Evolutionary conservation across 148 eudicot genomes (phyloP).

Genomic region (Rhododendron williamsianum): DNA sequence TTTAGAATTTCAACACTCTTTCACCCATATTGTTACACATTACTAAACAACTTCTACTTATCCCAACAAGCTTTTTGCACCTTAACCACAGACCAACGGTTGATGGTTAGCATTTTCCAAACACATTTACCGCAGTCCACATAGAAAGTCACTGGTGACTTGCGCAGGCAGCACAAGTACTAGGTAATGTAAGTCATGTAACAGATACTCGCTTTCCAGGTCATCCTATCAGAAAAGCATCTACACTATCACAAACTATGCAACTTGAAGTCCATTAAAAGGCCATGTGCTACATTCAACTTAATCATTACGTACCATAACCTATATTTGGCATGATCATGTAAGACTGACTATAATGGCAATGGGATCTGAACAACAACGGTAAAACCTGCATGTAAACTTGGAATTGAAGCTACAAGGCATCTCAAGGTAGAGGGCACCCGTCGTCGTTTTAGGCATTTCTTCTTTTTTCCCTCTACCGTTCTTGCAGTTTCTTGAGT

Average conservation of each 20-base stretch:
- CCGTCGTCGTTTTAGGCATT: background rate
- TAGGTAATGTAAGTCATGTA: too few relatives aligned
- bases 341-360: background rate
- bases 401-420: background rate
- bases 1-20: background rate
- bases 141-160: background rate
- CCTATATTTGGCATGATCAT: background rate
- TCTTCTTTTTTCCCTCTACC: background rate
- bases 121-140: background rate
- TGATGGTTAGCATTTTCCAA: background rate
- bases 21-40: background rate
- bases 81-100: background rate
- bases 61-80: background rate
- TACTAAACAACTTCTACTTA: background rate
- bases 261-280: background rate
- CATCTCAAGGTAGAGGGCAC: background rate
- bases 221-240: background rate
- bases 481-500: background rate
- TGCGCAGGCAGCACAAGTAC: background rate
- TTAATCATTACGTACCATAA: background rate
- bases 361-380: background rate
- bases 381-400: background rate
- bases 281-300: background rate
- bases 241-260: background rate
- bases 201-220: background rate